Evolutionary conservation across 1,284 basidiomycete genomes (phyloP), one percentile per base, ranked within the genome.

Genomic region (Psilocybe mexicana): DNA sequence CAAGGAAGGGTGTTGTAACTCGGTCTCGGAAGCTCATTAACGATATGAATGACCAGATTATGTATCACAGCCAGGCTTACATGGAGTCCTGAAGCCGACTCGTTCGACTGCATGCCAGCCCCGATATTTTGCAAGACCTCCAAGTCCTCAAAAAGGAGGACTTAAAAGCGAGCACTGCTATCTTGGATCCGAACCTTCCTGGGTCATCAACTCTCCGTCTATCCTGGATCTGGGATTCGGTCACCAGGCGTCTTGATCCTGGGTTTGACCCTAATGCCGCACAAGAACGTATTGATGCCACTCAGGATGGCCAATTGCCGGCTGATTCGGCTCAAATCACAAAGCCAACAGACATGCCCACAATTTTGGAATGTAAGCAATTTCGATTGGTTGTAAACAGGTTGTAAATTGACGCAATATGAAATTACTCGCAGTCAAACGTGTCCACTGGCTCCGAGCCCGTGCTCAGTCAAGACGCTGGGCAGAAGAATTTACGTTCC

Each of bases 401-500:
- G 18, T 18, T 18, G 18, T 18, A 12, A n/a, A 24, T 3, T 14
- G 6, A 60, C 14, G 28, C 25, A 43, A 52, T 10, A 18, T 12
- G 8, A 53, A 14, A 18, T 18, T 14, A 5, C 2, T 30, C 14
- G 38, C 4, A 64, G 63, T 60, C 28, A 35, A 51, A 42, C 45
- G 57, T 1, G 57, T 64, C 23, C 63, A 64, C 46, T 64, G 59
- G 59, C 36, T 64, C 1, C 56, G 56, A 6, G 61, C 61, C 0
- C 3, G 55, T 24, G 61, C 63, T 6, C 50, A 58, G 10, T 14
- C 12, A 24, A 10, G 46, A 1, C 23, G 63, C 2, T 62, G 61
- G 63, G 18, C 6, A 0, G 63, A 64, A 47, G 61, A 64, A 48
- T 18, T 3, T 0, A 30, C 23, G 3, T 11, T 64, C 1, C 0